Base-by-base conservation (phyloP, 345 rosid genomes). In the Punica granatum region DNA sequence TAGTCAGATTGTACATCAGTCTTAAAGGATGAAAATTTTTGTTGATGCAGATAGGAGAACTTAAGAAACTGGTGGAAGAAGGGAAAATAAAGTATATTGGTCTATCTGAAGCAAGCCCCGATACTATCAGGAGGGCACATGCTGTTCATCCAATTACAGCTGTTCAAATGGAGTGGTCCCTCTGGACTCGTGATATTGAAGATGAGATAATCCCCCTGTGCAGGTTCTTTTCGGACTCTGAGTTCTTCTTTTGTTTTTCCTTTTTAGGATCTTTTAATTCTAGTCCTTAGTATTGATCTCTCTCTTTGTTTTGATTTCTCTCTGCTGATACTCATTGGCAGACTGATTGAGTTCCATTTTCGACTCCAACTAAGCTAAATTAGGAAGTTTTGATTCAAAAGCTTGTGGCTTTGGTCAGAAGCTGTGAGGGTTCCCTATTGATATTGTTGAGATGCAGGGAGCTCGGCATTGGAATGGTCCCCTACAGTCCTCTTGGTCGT, bases 81-180 rank as follows among this genome's bases (percentile, higher is more conserved):
- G 80, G 88, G 26, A 86, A 86, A 71, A 72, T 80, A 42, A 86
- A 73, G 72, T 78, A 82, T 46, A 72, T 86, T 30, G 88, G 88
- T 21, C 72, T 82, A 60, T 86, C 84, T 16, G 88, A 84, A 75
- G 85, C 85, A 37, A 80, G 80, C 70, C 77, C 84, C 0, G 86
- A 84, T 63, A 84, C 88, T 36, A 84, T 84, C 48, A 73, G 85
- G 72, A 80, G 91, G 31, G 91, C 88, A 0, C 85, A 84, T 39
- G 83, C 81, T 28, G 84, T 86, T 74, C 90, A 86, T 72, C 88
- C 84, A 18, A 75, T 86, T 69, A 78, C 86, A 8, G 88, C 88
- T 26, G 35, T 86, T 13, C 90, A 86, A 68, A 80, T 86, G 83
- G 88, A 86, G 63, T 86, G 88, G 88, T 82, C 86, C 4, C 81